phyloP scores from a whole-genome alignment of 495 filamentous ascomycete genomes.

The Tuber indicum region DNA sequence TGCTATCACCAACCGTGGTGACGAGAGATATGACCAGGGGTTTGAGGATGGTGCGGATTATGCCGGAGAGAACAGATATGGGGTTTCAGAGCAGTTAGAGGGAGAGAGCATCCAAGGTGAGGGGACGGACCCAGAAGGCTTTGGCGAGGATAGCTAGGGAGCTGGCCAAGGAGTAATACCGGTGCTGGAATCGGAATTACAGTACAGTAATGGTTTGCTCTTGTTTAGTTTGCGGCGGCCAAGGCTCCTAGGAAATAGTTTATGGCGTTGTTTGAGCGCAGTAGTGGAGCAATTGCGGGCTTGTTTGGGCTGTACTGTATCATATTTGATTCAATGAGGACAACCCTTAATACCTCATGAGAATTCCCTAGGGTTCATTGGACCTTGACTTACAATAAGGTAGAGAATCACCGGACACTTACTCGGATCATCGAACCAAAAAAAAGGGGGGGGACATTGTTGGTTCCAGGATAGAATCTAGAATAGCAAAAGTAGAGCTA shows the following conservation, averaged over 20 bases:
- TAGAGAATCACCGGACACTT: not conserved
- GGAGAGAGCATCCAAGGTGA: not conserved
- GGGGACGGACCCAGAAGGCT: not conserved
- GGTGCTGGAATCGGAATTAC: not conserved
- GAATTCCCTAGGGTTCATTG: not conserved
- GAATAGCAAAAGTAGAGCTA: not conserved
- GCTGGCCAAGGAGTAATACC: not conserved
- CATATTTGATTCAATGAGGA: not conserved
- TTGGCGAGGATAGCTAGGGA: not conserved
- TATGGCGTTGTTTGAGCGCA: not conserved
- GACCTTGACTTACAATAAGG: not conserved
- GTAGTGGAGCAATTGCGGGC: not conserved
- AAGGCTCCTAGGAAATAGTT: not conserved
- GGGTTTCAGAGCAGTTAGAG: not conserved
- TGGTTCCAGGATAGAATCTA: not conserved
- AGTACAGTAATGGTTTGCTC: not conserved
- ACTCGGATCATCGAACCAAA: not conserved
- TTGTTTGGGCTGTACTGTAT: not conserved
- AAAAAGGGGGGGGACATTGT: not conserved
- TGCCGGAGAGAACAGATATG: conserved; percentile 15
- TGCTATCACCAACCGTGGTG: conserved; percentile 20
- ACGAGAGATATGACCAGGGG: conserved; percentile 34
- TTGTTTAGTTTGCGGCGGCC: not conserved
- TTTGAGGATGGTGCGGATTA: conserved; percentile 39
- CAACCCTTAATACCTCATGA: not conserved